Evolutionary conservation across 1,139 yeast species (phyloP), one percentile per base, ranked within the genome.

Genomic region (Diutina ranongensis): DNA sequence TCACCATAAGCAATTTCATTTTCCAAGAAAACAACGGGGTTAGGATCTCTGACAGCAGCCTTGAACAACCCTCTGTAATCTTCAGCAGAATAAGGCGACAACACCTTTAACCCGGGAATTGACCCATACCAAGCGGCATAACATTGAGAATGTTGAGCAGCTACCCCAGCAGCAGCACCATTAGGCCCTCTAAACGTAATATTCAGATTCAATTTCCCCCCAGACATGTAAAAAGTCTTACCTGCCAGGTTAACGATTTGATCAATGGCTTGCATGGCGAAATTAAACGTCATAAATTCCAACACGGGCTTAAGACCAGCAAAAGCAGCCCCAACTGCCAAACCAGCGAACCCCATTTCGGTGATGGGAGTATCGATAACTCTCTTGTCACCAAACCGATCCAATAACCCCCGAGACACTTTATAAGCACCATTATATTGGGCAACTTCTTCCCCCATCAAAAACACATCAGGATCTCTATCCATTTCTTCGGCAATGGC

Each of bases 131-230:
- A 92, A 47, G 96, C 88, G 49, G 97, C 78, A 67, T 80, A 92
- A 70, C 88, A 95, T 72, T 92, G 99, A 40, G 98, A 92, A 72
- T 92, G 99, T 70, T 92, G 99, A 49, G 99, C 99, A 57, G 80
- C 99, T 57, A 92, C 98, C 77, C 98, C 97, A 45, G 97, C 97
- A 57, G 98, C 97, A 46, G 98, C 96, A 68, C 98, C 99, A 68
- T 94, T 94, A 52, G 98, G 97, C 60, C 98, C 98, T 71, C 98
- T 83, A 77, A 94, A 94, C 46, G 95, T 89, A 61, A 92, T 86
- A 68, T 86, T 89, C 74, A 97, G 89, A 51, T 89, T 89, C 70
- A 89, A 97, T 54, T 81, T 84, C 74, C 99, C 99, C 65, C 99
- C 99, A 52, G 97, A 85, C 99, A 92, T 92, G 73, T 92, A 92